Evolutionary conservation across 179 eudicot genomes (phyloP).

Genomic region (Carnegiea gigantea): DNA sequence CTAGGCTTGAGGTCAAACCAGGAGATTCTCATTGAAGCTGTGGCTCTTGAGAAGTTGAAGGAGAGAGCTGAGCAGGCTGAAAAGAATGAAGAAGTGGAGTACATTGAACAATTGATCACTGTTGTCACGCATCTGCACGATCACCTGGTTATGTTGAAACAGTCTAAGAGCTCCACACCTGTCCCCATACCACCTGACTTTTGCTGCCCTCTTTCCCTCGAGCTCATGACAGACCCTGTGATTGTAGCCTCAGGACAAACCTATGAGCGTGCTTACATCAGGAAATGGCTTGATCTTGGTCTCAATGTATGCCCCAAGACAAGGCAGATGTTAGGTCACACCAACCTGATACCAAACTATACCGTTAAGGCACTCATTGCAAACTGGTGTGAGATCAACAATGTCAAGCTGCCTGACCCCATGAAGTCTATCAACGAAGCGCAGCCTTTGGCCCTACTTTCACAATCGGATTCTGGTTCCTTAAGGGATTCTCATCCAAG

Average conservation of each 20-base stretch:
- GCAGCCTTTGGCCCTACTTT: constrained; percentile 19
- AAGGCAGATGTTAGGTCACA: constrained; percentile 75
- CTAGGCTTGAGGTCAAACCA: constrained; percentile 78
- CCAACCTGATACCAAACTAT: constrained; percentile 89
- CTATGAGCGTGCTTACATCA: constrained; percentile 86
- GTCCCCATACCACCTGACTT: constrained; percentile 87
- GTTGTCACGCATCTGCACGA: constrained; percentile 85
- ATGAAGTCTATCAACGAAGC: constrained; percentile 52
- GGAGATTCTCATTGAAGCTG: constrained; percentile 90
- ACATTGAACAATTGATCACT: constrained; percentile 69
- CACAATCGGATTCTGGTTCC: constrained; percentile 30
- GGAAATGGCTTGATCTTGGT: constrained; percentile 93
- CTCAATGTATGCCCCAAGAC: constrained; percentile 99
- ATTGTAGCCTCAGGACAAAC: constrained; percentile 97
- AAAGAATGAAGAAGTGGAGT: constrained; percentile 73
- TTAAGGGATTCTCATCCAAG: constrained; percentile 29
- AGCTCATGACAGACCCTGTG: constrained; percentile 96
- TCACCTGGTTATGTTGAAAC: constrained; percentile 68
- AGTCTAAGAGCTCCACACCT: constrained; percentile 68
- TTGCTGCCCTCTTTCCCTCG: constrained; percentile 95
- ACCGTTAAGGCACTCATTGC: constrained; percentile 96
- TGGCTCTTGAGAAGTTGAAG: constrained; percentile 89
- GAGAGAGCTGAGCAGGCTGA: constrained; percentile 94
- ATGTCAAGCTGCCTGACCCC: constrained; percentile 86
- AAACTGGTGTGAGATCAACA: constrained; percentile 86